phyloP scores from a whole-genome alignment of 164 flowering plant genomes.

The Vitis amurensis region DNA sequence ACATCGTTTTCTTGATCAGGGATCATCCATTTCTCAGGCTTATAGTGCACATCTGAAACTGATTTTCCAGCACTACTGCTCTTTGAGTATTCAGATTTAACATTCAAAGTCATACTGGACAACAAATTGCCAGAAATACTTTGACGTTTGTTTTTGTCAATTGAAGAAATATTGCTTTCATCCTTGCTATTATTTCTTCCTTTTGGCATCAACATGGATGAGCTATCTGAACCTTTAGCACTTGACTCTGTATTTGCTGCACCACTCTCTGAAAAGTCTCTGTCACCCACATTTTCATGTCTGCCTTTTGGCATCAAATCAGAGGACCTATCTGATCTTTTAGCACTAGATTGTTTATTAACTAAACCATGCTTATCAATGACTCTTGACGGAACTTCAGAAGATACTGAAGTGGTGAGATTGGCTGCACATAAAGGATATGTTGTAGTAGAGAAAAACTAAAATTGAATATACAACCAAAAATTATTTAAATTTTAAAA shows the following conservation, averaged over 20 bases:
- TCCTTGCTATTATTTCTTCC: slow-evolving; percentile 22
- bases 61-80: slow-evolving; percentile 21
- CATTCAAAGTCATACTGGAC: slow-evolving; percentile 33
- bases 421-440: slow-evolving; percentile 23
- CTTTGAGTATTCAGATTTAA: slow-evolving; percentile 33
- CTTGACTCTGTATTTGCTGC: slow-evolving; percentile 18
- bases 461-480: neutral
- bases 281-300: slow-evolving; percentile 20
- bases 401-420: slow-evolving; percentile 17
- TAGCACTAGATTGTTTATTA: slow-evolving; percentile 20
- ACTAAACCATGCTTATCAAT: slow-evolving; percentile 19
- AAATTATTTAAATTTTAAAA: too few relatives aligned
- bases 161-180: slow-evolving; percentile 29
- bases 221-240: slow-evolving; percentile 19
- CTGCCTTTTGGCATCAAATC: slow-evolving; percentile 12
- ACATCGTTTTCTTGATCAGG: slow-evolving; percentile 47
- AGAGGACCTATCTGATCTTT: slow-evolving; percentile 22
- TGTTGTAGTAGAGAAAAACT: neutral
- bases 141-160: slow-evolving; percentile 20
- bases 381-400: slow-evolving; percentile 25
- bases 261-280: slow-evolving; percentile 20
- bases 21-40: slow-evolving; percentile 83
- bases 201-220: slow-evolving; percentile 26
- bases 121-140: slow-evolving; percentile 30
- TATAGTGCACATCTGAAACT: slow-evolving; percentile 36